Evolutionary conservation across 768 basidiomycete species (phyloP), one percentile per base, ranked within the genome.

Genomic region (Gymnopilus junonius): DNA sequence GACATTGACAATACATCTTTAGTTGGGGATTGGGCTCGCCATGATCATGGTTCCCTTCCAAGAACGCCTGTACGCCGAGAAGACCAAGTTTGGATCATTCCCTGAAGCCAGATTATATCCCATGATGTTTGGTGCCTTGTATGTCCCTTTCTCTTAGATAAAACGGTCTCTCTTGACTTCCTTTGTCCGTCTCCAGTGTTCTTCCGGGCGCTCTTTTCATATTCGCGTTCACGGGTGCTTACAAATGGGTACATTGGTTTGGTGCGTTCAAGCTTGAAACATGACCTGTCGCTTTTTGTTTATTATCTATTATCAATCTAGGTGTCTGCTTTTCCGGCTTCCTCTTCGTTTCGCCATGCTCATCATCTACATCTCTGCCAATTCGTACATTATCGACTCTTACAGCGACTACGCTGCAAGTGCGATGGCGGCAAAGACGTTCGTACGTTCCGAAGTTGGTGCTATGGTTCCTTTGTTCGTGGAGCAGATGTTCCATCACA

Each of bases 201-300:
- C 73, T 82, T 20, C 75, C 81, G 20, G 48, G 72, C 11, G 76
- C 79, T 7, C 73, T 83, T 14, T 80, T 83, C 70, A 73, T 81
- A 48, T 80, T 84, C 61, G 80, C 80, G 2, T 80, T 79, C 68
- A 80, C 80, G 11, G 80, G 80, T 15, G 80, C 72, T n/a, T 81
- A 78, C 62, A 46, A 65, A 11, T 67, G 64, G 61, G 77, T 82
- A 0, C 75, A 80, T 67, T 81, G 76, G 74, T 79, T 80, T 5
- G 77, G 72, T 69, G 59, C 6, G 72, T 53, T 14, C 17, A n/a
- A 12, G 37, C 34, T 11, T 14, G 32, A 45, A 25, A 45, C 4
- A 32, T 31, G n/a, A 14, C 35, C 58, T 23, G 1, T 31, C 17
- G 32, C 1, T 11, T 10, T 15, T 42, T 4, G 23, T 25, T 2